Conservation (phyloP, 2,329 filamentous ascomycete genomes). For the Exophiala sp. region DNA sequence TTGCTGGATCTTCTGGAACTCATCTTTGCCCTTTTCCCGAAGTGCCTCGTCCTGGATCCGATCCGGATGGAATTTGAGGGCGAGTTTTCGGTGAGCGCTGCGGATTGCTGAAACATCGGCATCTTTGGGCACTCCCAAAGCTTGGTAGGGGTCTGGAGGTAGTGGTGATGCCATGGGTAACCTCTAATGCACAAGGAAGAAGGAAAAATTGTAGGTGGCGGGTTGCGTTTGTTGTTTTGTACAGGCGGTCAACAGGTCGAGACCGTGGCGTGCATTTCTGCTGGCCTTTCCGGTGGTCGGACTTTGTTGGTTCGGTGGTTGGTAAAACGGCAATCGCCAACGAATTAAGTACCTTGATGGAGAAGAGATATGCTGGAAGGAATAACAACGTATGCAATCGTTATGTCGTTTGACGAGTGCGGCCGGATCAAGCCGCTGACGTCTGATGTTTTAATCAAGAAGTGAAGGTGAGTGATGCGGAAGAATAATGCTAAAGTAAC, state of each 20-base stretch:
- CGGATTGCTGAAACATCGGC: slow-evolving; percentile 71
- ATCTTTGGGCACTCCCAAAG: slow-evolving; percentile 69
- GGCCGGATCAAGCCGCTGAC: slow-evolving; percentile 5
- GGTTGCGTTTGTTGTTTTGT: slow-evolving; percentile 16
- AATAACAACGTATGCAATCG: slow-evolving; percentile 6
- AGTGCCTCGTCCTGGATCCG: slow-evolving; percentile 76
- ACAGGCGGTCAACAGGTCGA: slow-evolving; percentile 20
- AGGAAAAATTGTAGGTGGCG: slow-evolving; percentile 4
- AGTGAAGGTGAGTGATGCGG: background rate
- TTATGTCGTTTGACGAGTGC: background rate
- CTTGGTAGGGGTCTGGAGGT: slow-evolving; percentile 69
- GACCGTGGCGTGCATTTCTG: slow-evolving; percentile 20
- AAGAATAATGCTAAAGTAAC: background rate
- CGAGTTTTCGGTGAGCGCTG: slow-evolving; percentile 77
- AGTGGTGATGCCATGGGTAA: slow-evolving; percentile 23
- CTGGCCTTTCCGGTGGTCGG: slow-evolving; percentile 16
- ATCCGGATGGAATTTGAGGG: slow-evolving; percentile 85
- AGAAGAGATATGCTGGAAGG: background rate
- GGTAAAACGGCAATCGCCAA: slow-evolving; percentile 2
- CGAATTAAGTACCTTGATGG: background rate
- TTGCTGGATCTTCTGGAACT: slow-evolving; percentile 89
- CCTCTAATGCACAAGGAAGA: slow-evolving; percentile 6
- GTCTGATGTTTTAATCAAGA: slow-evolving; percentile 7
- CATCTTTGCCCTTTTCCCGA: slow-evolving; percentile 74
- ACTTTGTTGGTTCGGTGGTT: slow-evolving; percentile 11